Base-by-base conservation (phyloP, 176 grass and related monocot species). In the Musa acuminata region DNA sequence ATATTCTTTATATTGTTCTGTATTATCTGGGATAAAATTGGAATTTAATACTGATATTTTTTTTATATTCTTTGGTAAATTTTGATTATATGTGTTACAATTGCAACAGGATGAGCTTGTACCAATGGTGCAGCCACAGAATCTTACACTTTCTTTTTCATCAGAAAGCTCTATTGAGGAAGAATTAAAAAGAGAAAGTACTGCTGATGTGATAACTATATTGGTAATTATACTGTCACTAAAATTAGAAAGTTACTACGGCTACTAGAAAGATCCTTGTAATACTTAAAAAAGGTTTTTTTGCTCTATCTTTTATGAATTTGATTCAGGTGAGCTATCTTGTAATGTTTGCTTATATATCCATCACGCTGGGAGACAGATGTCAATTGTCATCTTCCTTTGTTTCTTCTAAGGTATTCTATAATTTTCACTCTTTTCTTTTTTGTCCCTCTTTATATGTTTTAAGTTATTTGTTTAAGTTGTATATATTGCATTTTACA, bases 281-380 rank as follows among this genome's bases (percentile, higher is more conserved):
- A 51, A 16, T 80, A 85, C 48, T 77, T 67, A 74, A n/a, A 43
- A 27, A 43, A 10, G 85, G 53, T 78, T n/a, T 35, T 11, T 53
- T 60, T 81, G 66, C 75, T 83, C 80, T 71, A 43, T 82, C 22
- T 62, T 52, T 29, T 82, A 69, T 75, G 27, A 85, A 80, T 87
- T 78, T 64, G 53, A 81, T 81, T 84, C 95, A 99, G 95, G 85
- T 99, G 70, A 99, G 95, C 69, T 99, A 99, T 87, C 75, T 99
- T 82, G 84, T 99, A 75, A 99, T 99, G 95, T 99, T 99, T 78
- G 86, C 75, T 64, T 99, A 99, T 80, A 91, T 99, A 85, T 91
- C 95, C 50, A 85, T 94, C 71, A 91, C 89, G 58, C 88, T 99
- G 72, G 95, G 90, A 80, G 88, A 94, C 25, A 87, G 73, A 17